A percentile compares a stretch with the other conserved stretches of the same genome.
phyloP scores from a whole-genome alignment of 495 filamentous ascomycete species.

The Penicillium nucicola region DNA sequence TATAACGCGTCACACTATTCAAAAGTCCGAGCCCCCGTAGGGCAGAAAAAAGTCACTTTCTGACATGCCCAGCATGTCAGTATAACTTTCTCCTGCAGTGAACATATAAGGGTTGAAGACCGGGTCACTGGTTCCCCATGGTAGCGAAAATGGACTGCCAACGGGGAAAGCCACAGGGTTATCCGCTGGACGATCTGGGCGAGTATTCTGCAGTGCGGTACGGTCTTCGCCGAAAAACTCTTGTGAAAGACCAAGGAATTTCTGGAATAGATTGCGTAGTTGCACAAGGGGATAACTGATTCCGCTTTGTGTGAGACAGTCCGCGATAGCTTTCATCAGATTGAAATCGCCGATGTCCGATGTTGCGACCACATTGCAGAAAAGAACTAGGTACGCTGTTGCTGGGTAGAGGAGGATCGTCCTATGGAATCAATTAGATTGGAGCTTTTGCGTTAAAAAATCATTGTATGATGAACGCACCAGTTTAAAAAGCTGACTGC shows the following conservation, averaged over 20 bases:
- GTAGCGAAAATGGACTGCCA: neutral
- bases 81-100: neutral
- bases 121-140: neutral
- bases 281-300: conserved; percentile 11
- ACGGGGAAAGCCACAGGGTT: neutral
- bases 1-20: neutral
- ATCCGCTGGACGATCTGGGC: neutral
- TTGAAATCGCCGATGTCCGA: conserved; percentile 16
- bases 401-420: conserved; percentile 18
- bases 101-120: neutral
- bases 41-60: neutral
- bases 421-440: neutral
- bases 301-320: conserved; percentile 10
- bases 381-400: conserved; percentile 16
- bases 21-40: neutral
- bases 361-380: conserved; percentile 19
- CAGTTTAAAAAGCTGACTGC: conserved; percentile 20
- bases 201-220: neutral
- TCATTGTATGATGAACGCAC: too few relatives aligned
- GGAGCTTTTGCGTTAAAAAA: neutral
- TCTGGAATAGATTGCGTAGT: conserved; percentile 11
- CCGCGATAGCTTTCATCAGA: conserved; percentile 12
- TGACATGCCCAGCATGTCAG: neutral
- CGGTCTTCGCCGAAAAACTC: conserved; percentile 1
- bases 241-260: conserved; percentile 12